Conservation (phyloP, 208 protist genomes). For the Crithidia expoeki region DNA sequence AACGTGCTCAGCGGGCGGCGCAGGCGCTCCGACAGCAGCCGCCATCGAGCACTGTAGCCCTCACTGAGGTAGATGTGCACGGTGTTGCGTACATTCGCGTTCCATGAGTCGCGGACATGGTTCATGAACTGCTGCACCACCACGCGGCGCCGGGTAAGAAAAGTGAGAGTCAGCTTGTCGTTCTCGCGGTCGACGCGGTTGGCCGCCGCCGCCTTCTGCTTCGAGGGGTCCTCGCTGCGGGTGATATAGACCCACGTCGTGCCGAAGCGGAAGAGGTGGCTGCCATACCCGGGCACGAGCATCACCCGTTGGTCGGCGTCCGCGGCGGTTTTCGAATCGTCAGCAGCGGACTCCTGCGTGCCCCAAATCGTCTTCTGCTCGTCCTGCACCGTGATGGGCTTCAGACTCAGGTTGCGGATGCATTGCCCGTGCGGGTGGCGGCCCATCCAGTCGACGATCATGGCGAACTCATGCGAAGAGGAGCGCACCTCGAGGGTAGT, state of each 20-base stretch:
- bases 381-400: constrained; percentile 66
- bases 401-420: constrained; percentile 71
- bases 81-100: constrained; percentile 45
- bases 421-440: constrained; percentile 63
- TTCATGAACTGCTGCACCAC: constrained; percentile 68
- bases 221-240: constrained; percentile 69
- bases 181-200: constrained; percentile 68
- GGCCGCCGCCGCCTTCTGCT: constrained; percentile 47
- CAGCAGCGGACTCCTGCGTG: constrained; percentile 8
- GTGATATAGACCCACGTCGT: constrained; percentile 72
- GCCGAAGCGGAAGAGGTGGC: constrained; percentile 69
- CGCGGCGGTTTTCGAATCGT: constrained; percentile 1
- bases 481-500: constrained; percentile 89
- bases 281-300: constrained; percentile 86
- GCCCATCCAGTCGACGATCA: constrained; percentile 92
- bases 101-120: constrained; percentile 62
- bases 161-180: constrained; percentile 74
- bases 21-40: constrained; percentile 63
- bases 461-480: constrained; percentile 83
- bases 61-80: constrained; percentile 74
- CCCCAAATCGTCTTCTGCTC: constrained; percentile 41
- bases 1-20: constrained; percentile 75
- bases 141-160: constrained; percentile 60
- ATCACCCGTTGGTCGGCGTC: constrained; percentile 24
- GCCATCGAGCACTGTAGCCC: constrained; percentile 67